Evolutionary conservation across 768 basidiomycete species (phyloP).

Genomic region (Xerocomus spinulosus): DNA sequence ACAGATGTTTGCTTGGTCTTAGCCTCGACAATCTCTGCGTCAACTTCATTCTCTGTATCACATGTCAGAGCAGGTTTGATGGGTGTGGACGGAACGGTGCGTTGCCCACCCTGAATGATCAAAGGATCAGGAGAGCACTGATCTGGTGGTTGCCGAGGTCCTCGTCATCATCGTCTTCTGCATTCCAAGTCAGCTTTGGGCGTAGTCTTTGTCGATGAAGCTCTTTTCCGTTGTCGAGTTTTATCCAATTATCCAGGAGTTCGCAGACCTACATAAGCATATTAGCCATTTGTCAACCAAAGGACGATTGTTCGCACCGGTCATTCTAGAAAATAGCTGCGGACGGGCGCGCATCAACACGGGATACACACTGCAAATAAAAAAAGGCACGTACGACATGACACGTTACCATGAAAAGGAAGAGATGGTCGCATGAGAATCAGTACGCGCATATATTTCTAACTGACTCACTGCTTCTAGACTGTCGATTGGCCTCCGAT

Average conservation of each 20-base stretch:
- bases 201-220: slow-evolving; percentile 42
- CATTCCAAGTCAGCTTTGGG: slow-evolving; percentile 16
- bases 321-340: slow-evolving; percentile 38
- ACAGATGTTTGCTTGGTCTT: neutral
- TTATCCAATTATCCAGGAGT: slow-evolving; percentile 71
- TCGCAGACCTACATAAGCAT: slow-evolving; percentile 61
- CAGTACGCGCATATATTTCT: too few species aligned
- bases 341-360: slow-evolving; percentile 83
- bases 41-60: neutral
- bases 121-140: neutral
- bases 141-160: slow-evolving; percentile 3
- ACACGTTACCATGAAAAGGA: slow-evolving; percentile 32
- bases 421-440: neutral
- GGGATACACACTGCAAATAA: too few species aligned
- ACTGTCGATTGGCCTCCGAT: slow-evolving; percentile 64
- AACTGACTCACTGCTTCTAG: slow-evolving; percentile 47
- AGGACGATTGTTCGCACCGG: too few species aligned
- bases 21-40: slow-evolving; percentile 12
- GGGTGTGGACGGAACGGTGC: neutral
- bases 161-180: slow-evolving; percentile 29
- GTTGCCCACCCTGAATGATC: neutral
- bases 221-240: slow-evolving; percentile 44
- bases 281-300: too few species aligned
- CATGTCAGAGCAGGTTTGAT: neutral
- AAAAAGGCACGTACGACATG: too few species aligned